Base-by-base conservation (phyloP, 371 early-diverging fungal species). In the Choanephora cucurbitarum region DNA sequence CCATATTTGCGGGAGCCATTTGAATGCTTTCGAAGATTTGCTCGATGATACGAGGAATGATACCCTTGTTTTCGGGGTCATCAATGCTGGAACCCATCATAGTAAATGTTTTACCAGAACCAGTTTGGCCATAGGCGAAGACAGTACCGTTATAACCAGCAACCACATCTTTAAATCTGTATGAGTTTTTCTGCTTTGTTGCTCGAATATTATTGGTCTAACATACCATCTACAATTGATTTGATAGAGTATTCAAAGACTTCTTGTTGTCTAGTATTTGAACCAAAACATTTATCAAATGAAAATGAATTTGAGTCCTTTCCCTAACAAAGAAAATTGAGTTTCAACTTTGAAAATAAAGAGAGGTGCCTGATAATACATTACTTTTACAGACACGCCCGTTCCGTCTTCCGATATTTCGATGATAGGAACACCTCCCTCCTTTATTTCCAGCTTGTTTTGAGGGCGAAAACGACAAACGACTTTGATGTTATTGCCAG, bases 51-150 rank as follows among this genome's bases (percentile, higher is more conserved):
- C 97, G 91, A 17, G 97, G 96, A 46, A 94, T 94, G 49, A 99
- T 85, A 75, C 99, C 97, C 83, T 90, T 92, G 48, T 88, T 71
- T 7, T 89, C 82, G 9, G 83, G 83, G 66, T 89, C 86, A 60
- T 95, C 96, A 59, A 96, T 92, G 60, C 94, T 93, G 7, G 91
- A 82, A 34, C 97, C 96, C 96, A 97, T 95, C 99, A 99, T 99
- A 6, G 99, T 99, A 75, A 92, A 93, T 5, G 99, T 99, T 84
- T 99, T 99, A 74, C 99, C 99, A 41, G 92, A 89, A 55, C 98
- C 98, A 5, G 97, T 97, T 72, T 97, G 97, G 60, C 98, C 98
- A 73, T 97, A 99, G 42, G 97, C 98, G 72, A 99, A 98, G 17
- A 99, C 93, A 2, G 99, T 98, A 41, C 98, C 98, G 77, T 98